Evolutionary conservation across 352 stramenopile genomes (phyloP).

Genomic region (Phytophthora pluvialis): DNA sequence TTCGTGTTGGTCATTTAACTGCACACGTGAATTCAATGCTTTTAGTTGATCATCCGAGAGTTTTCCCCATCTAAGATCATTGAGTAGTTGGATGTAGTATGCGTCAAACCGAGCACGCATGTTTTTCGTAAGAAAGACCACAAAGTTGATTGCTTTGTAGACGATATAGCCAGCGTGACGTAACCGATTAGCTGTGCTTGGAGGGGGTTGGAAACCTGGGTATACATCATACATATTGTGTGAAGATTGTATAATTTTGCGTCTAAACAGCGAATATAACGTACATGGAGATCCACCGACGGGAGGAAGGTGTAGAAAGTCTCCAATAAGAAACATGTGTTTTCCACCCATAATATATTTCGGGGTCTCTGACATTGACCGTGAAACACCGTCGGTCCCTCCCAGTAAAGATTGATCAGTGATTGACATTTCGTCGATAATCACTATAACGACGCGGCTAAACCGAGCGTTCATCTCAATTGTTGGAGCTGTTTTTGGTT

Average conservation of each 20-base stretch:
- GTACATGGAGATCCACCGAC: conserved; percentile 15
- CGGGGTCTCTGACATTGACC: neutral
- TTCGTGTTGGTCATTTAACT: too few relatives aligned
- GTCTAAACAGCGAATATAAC: neutral
- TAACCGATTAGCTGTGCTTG: neutral
- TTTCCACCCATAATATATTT: conserved; percentile 25
- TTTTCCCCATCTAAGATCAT: conserved; percentile 15
- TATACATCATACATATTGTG: neutral
- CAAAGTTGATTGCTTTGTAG: neutral
- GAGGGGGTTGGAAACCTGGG: conserved; percentile 2
- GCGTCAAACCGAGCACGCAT: conserved; percentile 3
- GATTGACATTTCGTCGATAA: neutral
- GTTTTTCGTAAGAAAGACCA: conserved; percentile 2
- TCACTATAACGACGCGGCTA: neutral
- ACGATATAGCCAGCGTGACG: neutral
- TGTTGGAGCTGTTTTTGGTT: neutral
- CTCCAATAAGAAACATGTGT: conserved; percentile 19
- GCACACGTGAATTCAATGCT: too few relatives aligned
- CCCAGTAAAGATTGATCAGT: neutral
- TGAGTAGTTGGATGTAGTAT: conserved; percentile 20
- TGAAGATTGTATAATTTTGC: neutral
- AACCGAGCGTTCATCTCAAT: neutral
- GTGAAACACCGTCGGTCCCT: neutral
- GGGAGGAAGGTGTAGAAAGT: conserved; percentile 29
- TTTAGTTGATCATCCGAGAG: too few relatives aligned